Percentiles rank a stretch among this genome's conserved stretches.
Evolutionary conservation across 2,329 filamentous ascomycete genomes (phyloP).

Genomic region (Trichocomaceae sp.): DNA sequence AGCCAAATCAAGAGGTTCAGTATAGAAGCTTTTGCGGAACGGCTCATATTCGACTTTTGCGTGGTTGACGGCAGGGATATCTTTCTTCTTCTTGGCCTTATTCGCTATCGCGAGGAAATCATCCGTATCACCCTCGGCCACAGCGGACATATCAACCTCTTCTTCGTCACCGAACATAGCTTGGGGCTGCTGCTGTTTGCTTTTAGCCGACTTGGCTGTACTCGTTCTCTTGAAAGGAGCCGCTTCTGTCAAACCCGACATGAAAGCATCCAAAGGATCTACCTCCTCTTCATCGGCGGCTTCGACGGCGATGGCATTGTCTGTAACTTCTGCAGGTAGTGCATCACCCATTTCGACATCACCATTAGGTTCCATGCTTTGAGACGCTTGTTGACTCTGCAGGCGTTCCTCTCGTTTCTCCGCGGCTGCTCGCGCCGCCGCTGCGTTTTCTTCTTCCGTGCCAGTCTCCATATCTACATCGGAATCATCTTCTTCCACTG

Average conservation of each 20-base stretch:
- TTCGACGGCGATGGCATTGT: slow-evolving; percentile 27
- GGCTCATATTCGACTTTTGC: slow-evolving; percentile 75
- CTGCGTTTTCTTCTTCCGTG: slow-evolving; percentile 80
- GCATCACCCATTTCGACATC: slow-evolving; percentile 30
- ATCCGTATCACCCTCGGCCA: slow-evolving; percentile 56
- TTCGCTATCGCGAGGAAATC: slow-evolving; percentile 57
- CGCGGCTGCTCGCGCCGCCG: slow-evolving; percentile 75
- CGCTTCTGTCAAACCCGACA: slow-evolving; percentile 62
- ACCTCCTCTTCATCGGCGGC: slow-evolving; percentile 56
- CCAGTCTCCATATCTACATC: slow-evolving; percentile 70
- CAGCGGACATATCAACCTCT: slow-evolving; percentile 58
- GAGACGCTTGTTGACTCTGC: slow-evolving; percentile 36
- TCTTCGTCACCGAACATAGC: slow-evolving; percentile 83
- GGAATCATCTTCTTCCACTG: slow-evolving; percentile 56
- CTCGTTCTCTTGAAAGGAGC: slow-evolving; percentile 36
- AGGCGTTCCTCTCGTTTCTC: slow-evolving; percentile 70
- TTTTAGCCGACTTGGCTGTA: slow-evolving; percentile 33
- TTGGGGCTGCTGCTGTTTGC: slow-evolving; percentile 63
- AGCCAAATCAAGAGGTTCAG: slow-evolving; percentile 75
- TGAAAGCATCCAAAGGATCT: slow-evolving; percentile 95
- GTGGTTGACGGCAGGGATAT: slow-evolving; percentile 83
- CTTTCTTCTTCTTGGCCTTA: slow-evolving; percentile 78
- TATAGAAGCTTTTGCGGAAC: slow-evolving; percentile 92
- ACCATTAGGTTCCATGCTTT: slow-evolving; percentile 22
- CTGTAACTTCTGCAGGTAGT: slow-evolving; percentile 29